A percentile compares a stretch with the other conserved stretches of the same genome.
These are phyloP conservation scores for Paraphaeosphaeria sporulosa DNA, from an alignment of 2,329 filamentous ascomycete genomes.

Conservation along the genomic window DNA sequence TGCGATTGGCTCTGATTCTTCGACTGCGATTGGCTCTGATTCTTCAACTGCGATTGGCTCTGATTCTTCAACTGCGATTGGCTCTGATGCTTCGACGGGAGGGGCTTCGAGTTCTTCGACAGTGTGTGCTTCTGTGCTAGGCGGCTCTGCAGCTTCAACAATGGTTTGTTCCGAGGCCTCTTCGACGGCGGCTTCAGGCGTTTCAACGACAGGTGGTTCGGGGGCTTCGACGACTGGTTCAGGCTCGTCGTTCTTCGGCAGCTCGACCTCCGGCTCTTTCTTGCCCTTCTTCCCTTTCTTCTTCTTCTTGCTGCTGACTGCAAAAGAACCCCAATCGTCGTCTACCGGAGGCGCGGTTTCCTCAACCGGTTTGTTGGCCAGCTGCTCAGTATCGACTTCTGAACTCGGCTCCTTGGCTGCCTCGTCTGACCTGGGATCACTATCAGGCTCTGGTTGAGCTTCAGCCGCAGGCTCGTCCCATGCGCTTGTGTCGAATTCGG, in stretches of 20 bases:
- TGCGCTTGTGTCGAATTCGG: conserved; percentile 7
- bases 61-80: not conserved
- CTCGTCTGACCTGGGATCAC: not conserved
- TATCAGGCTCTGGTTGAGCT: not conserved
- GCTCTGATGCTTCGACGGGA: not conserved
- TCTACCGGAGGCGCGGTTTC: conserved; percentile 9
- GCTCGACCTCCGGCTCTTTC: conserved; percentile 6
- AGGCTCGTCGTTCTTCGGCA: not conserved
- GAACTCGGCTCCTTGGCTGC: not conserved
- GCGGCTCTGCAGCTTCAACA: not conserved
- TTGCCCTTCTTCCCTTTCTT: conserved; percentile 16
- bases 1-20: not conserved
- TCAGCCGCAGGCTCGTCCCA: conserved; percentile 8
- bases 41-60: not conserved
- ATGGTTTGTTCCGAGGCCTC: not conserved
- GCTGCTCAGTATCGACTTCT: not conserved
- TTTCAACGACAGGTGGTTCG: conserved; percentile 4
- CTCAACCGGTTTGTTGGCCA: not conserved
- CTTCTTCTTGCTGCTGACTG: conserved; percentile 8
- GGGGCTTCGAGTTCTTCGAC: not conserved
- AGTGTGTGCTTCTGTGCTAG: not conserved
- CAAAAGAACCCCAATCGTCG: conserved; percentile 15
- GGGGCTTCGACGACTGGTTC: not conserved
- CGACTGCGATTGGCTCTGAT: not conserved
- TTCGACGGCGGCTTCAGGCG: conserved; percentile 2